These are phyloP conservation scores for Magnolia officinalis DNA, from an alignment of 164 flowering plant genomes.

Conservation along the genomic window DNA sequence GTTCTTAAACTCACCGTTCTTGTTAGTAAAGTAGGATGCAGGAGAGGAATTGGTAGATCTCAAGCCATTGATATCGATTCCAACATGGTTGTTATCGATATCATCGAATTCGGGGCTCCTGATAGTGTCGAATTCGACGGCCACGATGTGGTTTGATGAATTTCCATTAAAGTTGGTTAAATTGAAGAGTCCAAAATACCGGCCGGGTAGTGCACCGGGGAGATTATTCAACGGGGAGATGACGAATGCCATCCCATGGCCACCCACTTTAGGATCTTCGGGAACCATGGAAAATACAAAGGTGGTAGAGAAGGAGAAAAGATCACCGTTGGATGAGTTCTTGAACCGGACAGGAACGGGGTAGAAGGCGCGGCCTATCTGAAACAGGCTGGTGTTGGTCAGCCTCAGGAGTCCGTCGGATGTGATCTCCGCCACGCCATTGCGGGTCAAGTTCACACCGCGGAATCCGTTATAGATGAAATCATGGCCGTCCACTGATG, in stretches of 20 bases:
- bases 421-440: conserved; percentile 23
- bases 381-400: conserved; percentile 26
- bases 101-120: conserved; percentile 13
- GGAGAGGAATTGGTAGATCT: conserved; percentile 16
- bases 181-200: too few relatives aligned
- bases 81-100: conserved; percentile 27
- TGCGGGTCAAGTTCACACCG: conserved; percentile 17
- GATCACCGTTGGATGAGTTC: background rate
- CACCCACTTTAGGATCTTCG: conserved; percentile 3
- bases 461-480: conserved; percentile 20
- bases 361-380: conserved; percentile 25
- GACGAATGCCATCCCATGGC: conserved; percentile 22
- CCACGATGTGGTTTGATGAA: too few relatives aligned
- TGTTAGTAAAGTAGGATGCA: conserved; percentile 13
- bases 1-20: too few relatives aligned
- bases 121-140: conserved; percentile 14
- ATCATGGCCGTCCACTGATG: background rate
- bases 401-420: conserved; percentile 35
- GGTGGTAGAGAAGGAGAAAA: conserved; percentile 24
- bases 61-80: conserved; percentile 27
- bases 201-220: too few relatives aligned
- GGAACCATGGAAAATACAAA: conserved; percentile 20
- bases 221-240: too few relatives aligned
- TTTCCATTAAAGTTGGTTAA: too few relatives aligned
- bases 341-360: conserved; percentile 16